Conservation (phyloP, 768 basidiomycete species). For the Boletus rubropictus region DNA sequence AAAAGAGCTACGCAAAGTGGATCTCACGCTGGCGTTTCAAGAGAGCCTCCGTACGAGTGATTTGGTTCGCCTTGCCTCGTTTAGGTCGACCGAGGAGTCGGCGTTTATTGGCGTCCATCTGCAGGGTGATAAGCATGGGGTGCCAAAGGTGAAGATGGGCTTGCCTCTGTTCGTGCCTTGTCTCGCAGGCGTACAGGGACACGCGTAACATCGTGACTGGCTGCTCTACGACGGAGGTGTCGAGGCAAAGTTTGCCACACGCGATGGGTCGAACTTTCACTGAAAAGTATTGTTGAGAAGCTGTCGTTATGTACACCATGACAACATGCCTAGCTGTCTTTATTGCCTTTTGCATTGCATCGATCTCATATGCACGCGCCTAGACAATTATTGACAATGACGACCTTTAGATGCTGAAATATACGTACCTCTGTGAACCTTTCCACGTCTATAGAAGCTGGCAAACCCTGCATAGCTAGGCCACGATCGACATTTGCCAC, state of each 20-base stretch:
- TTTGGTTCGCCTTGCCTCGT: constrained; percentile 54
- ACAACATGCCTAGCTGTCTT: constrained; percentile 58
- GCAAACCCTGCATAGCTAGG: constrained; percentile 55
- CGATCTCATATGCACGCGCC: constrained; percentile 86
- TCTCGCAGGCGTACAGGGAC: constrained; percentile 78
- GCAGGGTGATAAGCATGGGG: constrained; percentile 27
- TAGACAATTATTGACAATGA: constrained; percentile 28
- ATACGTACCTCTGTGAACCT: constrained; percentile 71
- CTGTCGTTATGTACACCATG: fast-evolving
- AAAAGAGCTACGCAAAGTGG: not conserved
- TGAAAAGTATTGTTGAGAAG: constrained; percentile 25
- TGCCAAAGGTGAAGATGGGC: constrained; percentile 4
- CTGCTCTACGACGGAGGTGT: constrained; percentile 85
- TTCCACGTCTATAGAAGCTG: constrained; percentile 77
- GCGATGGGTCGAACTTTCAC: constrained; percentile 66
- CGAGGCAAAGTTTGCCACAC: constrained; percentile 93
- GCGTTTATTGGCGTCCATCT: constrained; percentile 53
- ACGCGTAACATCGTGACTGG: constrained; percentile 89
- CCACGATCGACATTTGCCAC: not conserved
- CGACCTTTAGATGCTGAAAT: not conserved
- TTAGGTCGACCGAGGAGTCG: constrained; percentile 46
- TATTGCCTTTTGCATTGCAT: constrained; percentile 86
- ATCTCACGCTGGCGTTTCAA: constrained; percentile 67
- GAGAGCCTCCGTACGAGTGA: constrained; percentile 55
- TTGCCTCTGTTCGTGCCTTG: constrained; percentile 79